These are phyloP conservation scores for Gossypium sturtianum DNA, from an alignment of 345 rosid genomes.

Conservation along the genomic window DNA sequence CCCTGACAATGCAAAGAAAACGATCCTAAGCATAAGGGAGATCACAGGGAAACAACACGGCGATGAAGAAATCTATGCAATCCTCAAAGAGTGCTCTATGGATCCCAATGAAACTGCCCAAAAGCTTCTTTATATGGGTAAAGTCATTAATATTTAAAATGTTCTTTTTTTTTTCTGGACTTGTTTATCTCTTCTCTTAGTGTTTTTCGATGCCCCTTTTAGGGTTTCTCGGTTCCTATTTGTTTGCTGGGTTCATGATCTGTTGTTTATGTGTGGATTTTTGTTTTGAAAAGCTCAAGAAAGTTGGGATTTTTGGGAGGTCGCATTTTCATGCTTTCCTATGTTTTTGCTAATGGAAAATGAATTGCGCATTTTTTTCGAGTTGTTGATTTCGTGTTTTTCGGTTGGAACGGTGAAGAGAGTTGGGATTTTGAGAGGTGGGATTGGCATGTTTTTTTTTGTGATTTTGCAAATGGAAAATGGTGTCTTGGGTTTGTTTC, in stretches of 20 bases:
- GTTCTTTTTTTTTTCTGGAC: conserved; percentile 6
- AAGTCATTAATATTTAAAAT: neutral
- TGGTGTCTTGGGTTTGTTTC: neutral
- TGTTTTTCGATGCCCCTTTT: conserved; percentile 8
- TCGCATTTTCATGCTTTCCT: neutral
- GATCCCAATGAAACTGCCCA: conserved; percentile 84
- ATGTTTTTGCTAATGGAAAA: neutral
- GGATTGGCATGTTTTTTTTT: neutral
- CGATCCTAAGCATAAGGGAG: conserved; percentile 70
- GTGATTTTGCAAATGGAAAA: neutral
- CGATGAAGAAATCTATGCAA: conserved; percentile 70
- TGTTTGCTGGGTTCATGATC: conserved; percentile 13
- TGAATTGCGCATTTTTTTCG: neutral
- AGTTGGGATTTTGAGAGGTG: neutral
- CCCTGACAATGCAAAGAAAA: conserved; percentile 43
- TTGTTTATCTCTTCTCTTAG: neutral
- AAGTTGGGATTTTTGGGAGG: neutral
- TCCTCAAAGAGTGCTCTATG: conserved; percentile 59
- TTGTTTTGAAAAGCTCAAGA: neutral
- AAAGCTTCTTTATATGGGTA: conserved; percentile 72
- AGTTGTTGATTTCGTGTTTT: neutral
- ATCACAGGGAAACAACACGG: conserved; percentile 71
- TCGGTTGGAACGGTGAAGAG: neutral
- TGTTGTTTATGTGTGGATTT: neutral
- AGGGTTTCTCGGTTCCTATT: conserved; percentile 9